Conservation (phyloP, 345 rosid genomes). For the Rubroshorea leprosula region DNA sequence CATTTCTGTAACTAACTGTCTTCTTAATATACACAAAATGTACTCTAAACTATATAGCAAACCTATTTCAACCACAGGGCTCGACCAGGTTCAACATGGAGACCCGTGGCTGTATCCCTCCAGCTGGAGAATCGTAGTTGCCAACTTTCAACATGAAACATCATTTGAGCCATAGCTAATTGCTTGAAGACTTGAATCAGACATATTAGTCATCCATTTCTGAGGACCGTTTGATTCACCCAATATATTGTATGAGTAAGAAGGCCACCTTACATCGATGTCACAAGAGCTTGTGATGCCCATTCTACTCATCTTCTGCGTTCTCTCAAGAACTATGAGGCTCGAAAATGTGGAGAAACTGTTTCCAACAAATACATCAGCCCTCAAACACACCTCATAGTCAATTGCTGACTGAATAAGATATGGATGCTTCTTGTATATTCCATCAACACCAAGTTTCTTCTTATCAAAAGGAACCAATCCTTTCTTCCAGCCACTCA, state of each 20-base stretch:
- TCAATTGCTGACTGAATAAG: slow-evolving; percentile 93
- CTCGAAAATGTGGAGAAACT: slow-evolving; percentile 95
- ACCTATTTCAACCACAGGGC: background rate
- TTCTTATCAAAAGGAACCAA: slow-evolving; percentile 78
- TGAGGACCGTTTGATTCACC: slow-evolving; percentile 61
- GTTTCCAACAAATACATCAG: slow-evolving; percentile 88
- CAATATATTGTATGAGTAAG: slow-evolving; percentile 72
- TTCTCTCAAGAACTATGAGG: slow-evolving; percentile 80
- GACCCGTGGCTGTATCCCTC: no score
- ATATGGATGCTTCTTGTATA: slow-evolving; percentile 74
- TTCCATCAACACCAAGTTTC: slow-evolving; percentile 62
- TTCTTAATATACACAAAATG: slow-evolving; percentile 2
- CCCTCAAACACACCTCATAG: slow-evolving; percentile 83
- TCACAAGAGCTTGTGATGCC: slow-evolving; percentile 57
- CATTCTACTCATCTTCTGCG: slow-evolving; percentile 62
- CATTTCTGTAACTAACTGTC: background rate
- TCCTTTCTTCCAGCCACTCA: slow-evolving; percentile 73
- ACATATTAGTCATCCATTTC: slow-evolving; percentile 89
- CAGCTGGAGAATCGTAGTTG: no score
- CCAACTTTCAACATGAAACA: slow-evolving; percentile 70
- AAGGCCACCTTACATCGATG: slow-evolving; percentile 57
- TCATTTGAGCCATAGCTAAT: slow-evolving; percentile 76
- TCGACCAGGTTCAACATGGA: no score
- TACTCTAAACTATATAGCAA: background rate
- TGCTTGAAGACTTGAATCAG: slow-evolving; percentile 65